Conservation (phyloP, 371 early-diverging fungal genomes). For the Mycotypha africana region DNA sequence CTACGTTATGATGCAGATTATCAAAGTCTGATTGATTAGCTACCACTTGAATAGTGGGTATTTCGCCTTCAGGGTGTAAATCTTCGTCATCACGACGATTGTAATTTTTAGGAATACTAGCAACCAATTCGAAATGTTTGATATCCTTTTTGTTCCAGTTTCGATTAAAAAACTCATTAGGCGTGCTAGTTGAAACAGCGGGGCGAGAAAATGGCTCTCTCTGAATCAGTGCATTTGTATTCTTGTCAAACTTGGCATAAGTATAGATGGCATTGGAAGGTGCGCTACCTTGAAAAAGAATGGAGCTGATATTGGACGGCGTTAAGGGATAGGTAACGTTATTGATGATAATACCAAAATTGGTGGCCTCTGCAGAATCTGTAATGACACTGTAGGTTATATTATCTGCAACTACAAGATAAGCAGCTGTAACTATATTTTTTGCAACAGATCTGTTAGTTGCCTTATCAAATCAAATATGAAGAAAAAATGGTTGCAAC, state of each 20-base stretch:
- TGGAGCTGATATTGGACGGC: conserved; percentile 3
- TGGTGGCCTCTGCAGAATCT: conserved; percentile 1
- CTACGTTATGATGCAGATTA: conserved; percentile 16
- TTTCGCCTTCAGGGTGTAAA: conserved; percentile 22
- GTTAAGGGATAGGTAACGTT: conserved; percentile 1
- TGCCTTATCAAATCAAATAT: too few relatives aligned
- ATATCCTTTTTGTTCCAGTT: conserved; percentile 7
- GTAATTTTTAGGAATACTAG: conserved; percentile 2
- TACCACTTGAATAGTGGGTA: conserved; percentile 25
- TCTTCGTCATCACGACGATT: conserved; percentile 4
- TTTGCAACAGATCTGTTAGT: too few relatives aligned
- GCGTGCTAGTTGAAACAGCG: background rate
- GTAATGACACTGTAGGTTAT: conserved; percentile 11
- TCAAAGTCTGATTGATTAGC: conserved; percentile 14
- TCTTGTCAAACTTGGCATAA: conserved; percentile 11
- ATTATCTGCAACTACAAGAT: background rate
- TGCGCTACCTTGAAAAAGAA: conserved; percentile 14
- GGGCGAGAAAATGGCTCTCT: conserved; percentile 10
- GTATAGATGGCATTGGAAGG: conserved; percentile 6
- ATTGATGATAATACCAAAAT: conserved; percentile 7
- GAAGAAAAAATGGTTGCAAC: too few relatives aligned
- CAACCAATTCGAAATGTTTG: background rate
- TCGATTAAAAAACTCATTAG: conserved; percentile 18
- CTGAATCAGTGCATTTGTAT: conserved; percentile 2
- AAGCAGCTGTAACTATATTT: too few relatives aligned